These are phyloP conservation scores for Sarocladium kiliense DNA, from an alignment of 2,329 filamentous ascomycete species.

Conservation along the genomic window DNA sequence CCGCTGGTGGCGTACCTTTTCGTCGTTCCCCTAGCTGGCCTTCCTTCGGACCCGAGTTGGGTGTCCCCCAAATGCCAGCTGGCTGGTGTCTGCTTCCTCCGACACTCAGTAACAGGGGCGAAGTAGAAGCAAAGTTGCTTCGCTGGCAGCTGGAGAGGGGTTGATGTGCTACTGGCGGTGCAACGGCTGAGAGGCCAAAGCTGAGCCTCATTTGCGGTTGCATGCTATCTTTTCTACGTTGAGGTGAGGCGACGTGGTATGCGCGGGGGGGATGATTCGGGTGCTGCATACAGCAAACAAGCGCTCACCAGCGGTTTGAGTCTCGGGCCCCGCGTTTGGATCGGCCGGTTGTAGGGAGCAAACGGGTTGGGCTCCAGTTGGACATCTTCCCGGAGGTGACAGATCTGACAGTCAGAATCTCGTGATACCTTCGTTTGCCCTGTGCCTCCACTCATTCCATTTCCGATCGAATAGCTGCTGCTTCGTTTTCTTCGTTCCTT, in stretches of 20 bases:
- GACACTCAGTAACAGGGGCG: not conserved
- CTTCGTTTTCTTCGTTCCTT: too few species aligned
- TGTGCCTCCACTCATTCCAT: not conserved
- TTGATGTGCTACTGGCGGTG: not conserved
- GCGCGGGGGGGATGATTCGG: not conserved
- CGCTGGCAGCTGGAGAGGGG: not conserved
- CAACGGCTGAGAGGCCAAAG: not conserved
- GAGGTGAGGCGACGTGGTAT: conserved; percentile 4
- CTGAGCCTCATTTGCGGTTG: not conserved
- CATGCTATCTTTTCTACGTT: not conserved
- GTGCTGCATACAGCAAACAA: conserved; percentile 1
- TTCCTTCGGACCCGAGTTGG: not conserved
- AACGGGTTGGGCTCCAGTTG: conserved; percentile 6
- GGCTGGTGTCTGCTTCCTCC: not conserved
- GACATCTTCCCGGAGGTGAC: not conserved
- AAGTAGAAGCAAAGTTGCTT: not conserved
- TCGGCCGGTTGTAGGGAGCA: not conserved
- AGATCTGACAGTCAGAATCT: not conserved
- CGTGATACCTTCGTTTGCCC: not conserved
- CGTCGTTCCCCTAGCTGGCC: not conserved
- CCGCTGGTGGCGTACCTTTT: not conserved
- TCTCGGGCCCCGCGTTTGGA: conserved; percentile 1
- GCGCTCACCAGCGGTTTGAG: not conserved
- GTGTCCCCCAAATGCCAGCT: not conserved
- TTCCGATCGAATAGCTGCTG: not conserved